A percentile compares a stretch with the other conserved stretches of the same genome.
Conservation (phyloP, 2,329 filamentous ascomycete genomes). For the Neophaeococcomyces mojaviensis region DNA sequence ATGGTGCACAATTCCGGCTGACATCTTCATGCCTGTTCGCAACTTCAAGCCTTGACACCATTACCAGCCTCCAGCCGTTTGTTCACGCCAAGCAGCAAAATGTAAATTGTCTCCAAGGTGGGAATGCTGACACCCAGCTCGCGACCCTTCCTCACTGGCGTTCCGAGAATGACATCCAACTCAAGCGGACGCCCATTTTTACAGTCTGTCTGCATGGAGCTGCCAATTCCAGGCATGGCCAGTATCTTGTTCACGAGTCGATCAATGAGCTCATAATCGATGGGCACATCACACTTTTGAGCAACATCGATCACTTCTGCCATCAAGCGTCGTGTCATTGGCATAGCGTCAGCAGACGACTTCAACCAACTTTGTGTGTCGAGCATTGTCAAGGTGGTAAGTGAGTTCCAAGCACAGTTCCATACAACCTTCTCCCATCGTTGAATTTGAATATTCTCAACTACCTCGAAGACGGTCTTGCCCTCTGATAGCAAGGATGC, state of each 20-base stretch:
- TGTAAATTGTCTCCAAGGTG: constrained; percentile 33
- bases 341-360: constrained; percentile 33
- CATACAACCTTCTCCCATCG: constrained; percentile 38
- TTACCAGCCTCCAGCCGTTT: constrained; percentile 11
- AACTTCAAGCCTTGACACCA: constrained; percentile 32
- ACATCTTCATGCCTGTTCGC: constrained; percentile 29
- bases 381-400: constrained; percentile 37
- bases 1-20: constrained; percentile 23
- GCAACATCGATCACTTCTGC: constrained; percentile 37
- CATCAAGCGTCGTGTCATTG: constrained; percentile 36
- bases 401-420: constrained; percentile 36
- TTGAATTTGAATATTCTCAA: constrained; percentile 31
- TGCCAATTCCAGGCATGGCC: constrained; percentile 34
- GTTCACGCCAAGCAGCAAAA: constrained; percentile 19
- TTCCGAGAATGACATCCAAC: constrained; percentile 42
- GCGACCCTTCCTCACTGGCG: constrained; percentile 32
- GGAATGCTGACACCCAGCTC: constrained; percentile 35
- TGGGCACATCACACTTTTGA: constrained; percentile 30
- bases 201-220: constrained; percentile 41
- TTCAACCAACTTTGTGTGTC: constrained; percentile 37
- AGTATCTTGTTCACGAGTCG: constrained; percentile 33
- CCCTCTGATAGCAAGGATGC: constrained; percentile 35
- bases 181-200: constrained; percentile 37
- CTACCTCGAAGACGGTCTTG: constrained; percentile 32
- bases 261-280: constrained; percentile 33